Evolutionary conservation across 345 rosid species (phyloP), one percentile per base, ranked within the genome.

Genomic region (Viola odorata): DNA sequence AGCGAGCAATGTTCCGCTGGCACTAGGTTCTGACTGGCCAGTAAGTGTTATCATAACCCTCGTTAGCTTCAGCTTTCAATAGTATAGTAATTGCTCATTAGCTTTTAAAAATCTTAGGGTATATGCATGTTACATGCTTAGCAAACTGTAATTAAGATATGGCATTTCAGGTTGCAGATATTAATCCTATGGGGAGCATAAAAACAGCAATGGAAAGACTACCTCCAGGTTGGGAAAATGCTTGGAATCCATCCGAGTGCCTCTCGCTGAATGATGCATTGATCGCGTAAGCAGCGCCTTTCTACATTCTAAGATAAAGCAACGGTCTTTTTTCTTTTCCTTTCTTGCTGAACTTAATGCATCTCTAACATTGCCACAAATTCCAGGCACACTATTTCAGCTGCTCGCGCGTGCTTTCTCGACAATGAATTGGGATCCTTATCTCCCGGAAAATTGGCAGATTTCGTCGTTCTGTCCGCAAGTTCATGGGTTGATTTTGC

Each of bases 21-120:
- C 85, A 37, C 69, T 91, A 58, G 98, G 98, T 66, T 89, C 98
- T 64, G 98, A 91, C 73, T 91, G 98, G 98, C 98, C 98, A n/a
- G 96, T 91, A 80, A 71, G 89, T 67, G 56, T 68, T 56, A 40
- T 32, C 0, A 36, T 16, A 55, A 23, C 32, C 1, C 32, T 23
- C 47, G 37, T 4, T 12, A 36, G 12, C 45, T 37, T 41, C 45
- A 48, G 62, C 49, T 58, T 37, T 52, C 16, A 40, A 23, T 7
- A 9, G 10, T 37, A 17, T 12, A 38, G 23, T 48, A 50, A 14
- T 40, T 47, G 32, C 32, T 23, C 32, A 2, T 23, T 0, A 23
- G 32, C 32, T 23, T 23, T 23, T 23, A 23, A 23, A 23, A 23
- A 23, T 23, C 32, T 23, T 23, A 23, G 32, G 32, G 32, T 23